Conservation (phyloP, 306 rosid species). For the Herpetospermum pedunculosum region DNA sequence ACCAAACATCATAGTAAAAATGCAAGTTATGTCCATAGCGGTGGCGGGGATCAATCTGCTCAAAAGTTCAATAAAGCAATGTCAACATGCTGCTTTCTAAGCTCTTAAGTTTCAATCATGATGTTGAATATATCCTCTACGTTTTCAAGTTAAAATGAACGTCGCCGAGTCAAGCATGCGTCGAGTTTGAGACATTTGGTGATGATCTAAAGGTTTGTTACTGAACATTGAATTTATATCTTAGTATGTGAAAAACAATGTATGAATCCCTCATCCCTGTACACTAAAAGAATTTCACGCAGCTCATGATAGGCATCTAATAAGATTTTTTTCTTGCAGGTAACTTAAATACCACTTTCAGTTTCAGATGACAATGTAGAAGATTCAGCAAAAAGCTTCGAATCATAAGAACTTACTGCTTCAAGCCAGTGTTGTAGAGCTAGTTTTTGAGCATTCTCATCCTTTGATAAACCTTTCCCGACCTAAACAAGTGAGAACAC, state of each 20-base stretch:
- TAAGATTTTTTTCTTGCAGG: neutral
- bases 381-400: neutral
- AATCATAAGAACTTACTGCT: constrained; percentile 26
- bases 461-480: constrained; percentile 36
- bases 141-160: neutral
- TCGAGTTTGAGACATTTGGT: neutral
- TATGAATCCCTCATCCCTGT: neutral
- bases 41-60: constrained; percentile 46
- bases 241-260: neutral
- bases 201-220: neutral
- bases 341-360: neutral
- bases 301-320: neutral
- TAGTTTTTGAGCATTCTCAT: constrained; percentile 40
- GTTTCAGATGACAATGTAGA: neutral
- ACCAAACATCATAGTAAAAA: constrained; percentile 32
- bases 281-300: neutral
- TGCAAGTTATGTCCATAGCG: constrained; percentile 41
- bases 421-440: constrained; percentile 51
- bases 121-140: neutral
- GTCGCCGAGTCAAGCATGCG: neutral
- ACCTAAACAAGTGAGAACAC: constrained; percentile 17
- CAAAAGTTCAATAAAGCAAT: neutral
- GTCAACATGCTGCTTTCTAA: neutral
- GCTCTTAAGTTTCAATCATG: neutral
- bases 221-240: neutral